Evolutionary conservation across 768 basidiomycete genomes (phyloP), one percentile per base, ranked within the genome.

Genomic region (Chalciporus piperatus): DNA sequence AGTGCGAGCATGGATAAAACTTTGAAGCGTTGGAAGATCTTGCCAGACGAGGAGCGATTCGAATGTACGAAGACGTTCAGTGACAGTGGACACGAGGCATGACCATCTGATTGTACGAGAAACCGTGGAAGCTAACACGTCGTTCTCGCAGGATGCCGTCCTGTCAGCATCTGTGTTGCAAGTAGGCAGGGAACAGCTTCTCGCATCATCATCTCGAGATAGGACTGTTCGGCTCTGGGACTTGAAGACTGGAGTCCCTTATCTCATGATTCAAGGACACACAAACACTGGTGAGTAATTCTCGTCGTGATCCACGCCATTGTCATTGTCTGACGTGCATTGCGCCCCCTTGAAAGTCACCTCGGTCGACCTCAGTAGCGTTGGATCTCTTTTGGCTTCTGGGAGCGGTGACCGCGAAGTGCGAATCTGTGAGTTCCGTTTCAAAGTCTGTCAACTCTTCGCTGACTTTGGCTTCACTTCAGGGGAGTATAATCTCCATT

Each of bases 21-120:
- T 12, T 41, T 68, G 20, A 77, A 78, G 47, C 69, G 71, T 32
- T 82, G 81, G 78, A 76, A 80, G 43, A 59, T 81, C 25, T 48
- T 45, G 23, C 60, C 56, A 30, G 51, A 56, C 6, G 61, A 68
- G 50, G 63, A 57, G 47, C 57, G 41, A 23, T 67, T 70, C 38
- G 45, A 32, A 16, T 65, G 70, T 48, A 64, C 57, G 12, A 66
- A 59, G 50, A 72, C 68, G 22, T 48, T 72, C 4, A 52, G 30
- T 45, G 70, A 71, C 4, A 52, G 30, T 45, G 70, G 70, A 20
- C 70, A 71, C 55, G 56, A 61, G 57, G 66, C 51, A 53, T 22
- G 45, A 10, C 46, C 25, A 41, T 45, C 41, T 32, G 17, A 17
- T 38, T 37, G 46, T 17, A 12, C 43, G 12, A 14, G 25, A 17